Conservation (phyloP, 345 rosid genomes). For the Murraya paniculata region DNA sequence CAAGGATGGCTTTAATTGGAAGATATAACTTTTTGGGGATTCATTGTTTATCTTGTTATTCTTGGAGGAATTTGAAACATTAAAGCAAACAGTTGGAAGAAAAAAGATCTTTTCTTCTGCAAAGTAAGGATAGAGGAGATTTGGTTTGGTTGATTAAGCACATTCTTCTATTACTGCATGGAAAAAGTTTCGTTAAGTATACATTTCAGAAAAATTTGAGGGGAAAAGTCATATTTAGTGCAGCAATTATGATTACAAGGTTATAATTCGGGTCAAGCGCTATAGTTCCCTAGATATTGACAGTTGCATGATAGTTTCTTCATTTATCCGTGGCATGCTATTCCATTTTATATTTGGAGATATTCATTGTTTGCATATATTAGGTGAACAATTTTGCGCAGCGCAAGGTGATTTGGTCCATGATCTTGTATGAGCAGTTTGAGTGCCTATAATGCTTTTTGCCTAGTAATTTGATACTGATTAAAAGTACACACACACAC, state of each 20-base stretch:
- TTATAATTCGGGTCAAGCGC: not conserved
- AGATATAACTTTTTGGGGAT: not conserved
- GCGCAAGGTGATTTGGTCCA: not conserved
- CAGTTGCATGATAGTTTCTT: not conserved
- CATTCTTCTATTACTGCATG: not conserved
- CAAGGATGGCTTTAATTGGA: not conserved
- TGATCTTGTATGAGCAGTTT: not conserved
- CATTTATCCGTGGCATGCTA: not conserved
- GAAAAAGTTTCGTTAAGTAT: not conserved
- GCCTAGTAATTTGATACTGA: not conserved
- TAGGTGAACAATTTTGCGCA: not conserved
- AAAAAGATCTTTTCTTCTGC: not conserved
- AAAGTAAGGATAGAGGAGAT: not conserved
- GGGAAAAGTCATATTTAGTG: not conserved
- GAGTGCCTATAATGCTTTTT: not conserved
- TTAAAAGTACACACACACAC: too few relatives aligned
- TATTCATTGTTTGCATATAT: not conserved
- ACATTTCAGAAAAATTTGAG: not conserved
- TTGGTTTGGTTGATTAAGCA: not conserved
- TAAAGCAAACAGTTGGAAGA: not conserved
- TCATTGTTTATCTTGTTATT: not conserved
- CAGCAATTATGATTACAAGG: not conserved
- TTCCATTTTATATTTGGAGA: not conserved
- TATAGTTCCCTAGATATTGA: not conserved
- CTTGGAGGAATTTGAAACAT: not conserved